Percentiles rank a stretch among this genome's conserved stretches.
Conservation (phyloP, 148 eudicot species). For the Rhododendron simsii region DNA sequence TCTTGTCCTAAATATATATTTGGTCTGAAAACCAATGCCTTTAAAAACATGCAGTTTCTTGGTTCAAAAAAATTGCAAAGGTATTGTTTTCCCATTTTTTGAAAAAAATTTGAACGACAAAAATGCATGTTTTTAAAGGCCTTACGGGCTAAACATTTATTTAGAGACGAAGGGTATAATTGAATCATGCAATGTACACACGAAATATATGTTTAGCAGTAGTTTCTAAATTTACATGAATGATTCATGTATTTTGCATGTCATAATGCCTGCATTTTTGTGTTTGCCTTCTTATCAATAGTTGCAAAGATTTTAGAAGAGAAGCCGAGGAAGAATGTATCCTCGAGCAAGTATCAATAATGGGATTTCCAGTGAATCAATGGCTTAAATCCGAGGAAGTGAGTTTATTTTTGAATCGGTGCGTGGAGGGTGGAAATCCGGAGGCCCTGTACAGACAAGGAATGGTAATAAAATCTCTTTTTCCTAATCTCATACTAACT, state of each 20-base stretch:
- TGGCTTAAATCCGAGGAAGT: not conserved
- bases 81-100: too few relatives aligned
- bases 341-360: not conserved
- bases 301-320: not conserved
- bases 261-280: not conserved
- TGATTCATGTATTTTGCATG: not conserved
- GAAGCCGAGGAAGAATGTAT: not conserved
- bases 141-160: too few relatives aligned
- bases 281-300: not conserved
- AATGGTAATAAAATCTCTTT: not conserved
- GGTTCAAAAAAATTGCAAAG: too few relatives aligned
- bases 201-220: too few relatives aligned
- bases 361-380: slow-evolving; percentile 4
- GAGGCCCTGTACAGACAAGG: not conserved
- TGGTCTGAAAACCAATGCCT: too few relatives aligned
- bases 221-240: too few relatives aligned
- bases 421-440: not conserved
- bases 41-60: too few relatives aligned
- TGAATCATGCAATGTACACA: too few relatives aligned
- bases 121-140: too few relatives aligned
- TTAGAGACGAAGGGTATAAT: too few relatives aligned
- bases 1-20: too few relatives aligned
- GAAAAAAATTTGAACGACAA: too few relatives aligned
- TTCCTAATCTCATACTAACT: not conserved
- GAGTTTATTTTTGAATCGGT: not conserved